Base-by-base conservation (phyloP, 1,284 basidiomycete genomes). In the Exobasidium rhododendri region DNA sequence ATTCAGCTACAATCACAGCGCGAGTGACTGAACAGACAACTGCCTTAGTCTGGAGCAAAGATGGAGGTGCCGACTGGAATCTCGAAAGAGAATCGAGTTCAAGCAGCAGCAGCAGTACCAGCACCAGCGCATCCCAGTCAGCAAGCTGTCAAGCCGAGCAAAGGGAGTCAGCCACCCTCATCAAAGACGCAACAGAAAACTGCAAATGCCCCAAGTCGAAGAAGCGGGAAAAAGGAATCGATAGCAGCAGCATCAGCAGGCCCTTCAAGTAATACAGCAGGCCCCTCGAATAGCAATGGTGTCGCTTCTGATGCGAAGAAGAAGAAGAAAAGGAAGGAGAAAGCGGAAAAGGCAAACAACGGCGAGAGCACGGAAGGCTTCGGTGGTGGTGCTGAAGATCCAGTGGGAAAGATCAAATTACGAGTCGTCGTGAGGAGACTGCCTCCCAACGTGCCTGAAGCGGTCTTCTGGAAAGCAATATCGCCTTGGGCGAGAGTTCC, bases 381-480 rank as follows among this genome's bases (percentile, higher is more conserved):
- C 20, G 47, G 24, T 20, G 47, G 29, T 31, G 47, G 29, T 50
- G 47, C 14, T 7, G 24, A 26, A 24, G 52, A 55, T 26, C 22
- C 30, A 6, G 11, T 31, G 7, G 28, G 11, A 17, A 56, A 43
- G 3, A 2, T 66, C 22, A 67, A 90, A 11, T 84, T 93, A 75
- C 97, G 97, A 84, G 88, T 89, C 26, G 85, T 97, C 68, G 87
- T 97, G 24, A 87, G 94, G 31, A 83, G 92, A 26, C 83, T 97
- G 5, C 94, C 94, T 1, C 89, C 94, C 7, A 93, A 92, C 71
- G 83, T 98, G 0, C 94, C 94, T 1, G 92, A 93, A 74, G 86
- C 87, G 1, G 82, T 94, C 56, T 97, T 98, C 81, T 97, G 94
- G 94, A 86, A 89, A 71, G 91, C 89, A 65, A 91, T 94, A 3